Evolutionary conservation across 2,329 filamentous ascomycete genomes (phyloP), one percentile per base, ranked within the genome.

Genomic region (Pyricularia pennisetigena): DNA sequence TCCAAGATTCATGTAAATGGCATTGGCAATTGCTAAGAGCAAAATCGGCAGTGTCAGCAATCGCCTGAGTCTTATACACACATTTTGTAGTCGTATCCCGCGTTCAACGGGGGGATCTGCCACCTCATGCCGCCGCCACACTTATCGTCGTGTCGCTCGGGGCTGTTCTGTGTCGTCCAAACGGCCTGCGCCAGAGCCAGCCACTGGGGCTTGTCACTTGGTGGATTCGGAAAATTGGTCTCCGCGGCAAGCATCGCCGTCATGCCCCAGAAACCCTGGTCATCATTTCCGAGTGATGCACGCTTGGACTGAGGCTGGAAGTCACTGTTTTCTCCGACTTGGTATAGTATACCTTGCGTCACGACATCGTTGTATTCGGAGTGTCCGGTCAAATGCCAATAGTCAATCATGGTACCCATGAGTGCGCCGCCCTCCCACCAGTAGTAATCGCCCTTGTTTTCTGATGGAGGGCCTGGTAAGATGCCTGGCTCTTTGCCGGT

Each of bases 71-170:
- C n/a, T n/a, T n/a, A n/a, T n/a, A n/a, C n/a, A n/a, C n/a, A n/a
- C n/a, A n/a, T n/a, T n/a, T n/a, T 95, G 82, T 94, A 94, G 75
- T 89, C 84, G 78, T 91, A 95, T 12, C 92, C 92, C 26, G 81
- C 83, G 74, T 94, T 93, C 71, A 89, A 88, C 0, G 85, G 81
- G 70, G 88, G 91, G 68, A 94, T 89, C 80, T 95, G 91, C 90
- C 90, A 93, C 73, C 90, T 83, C 72, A 94, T 75, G 16, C 91
- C 92, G 72, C 91, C 91, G 54, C 83, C 81, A 74, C 91, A 94
- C 6, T 82, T 84, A 74, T 93, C 89, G 80, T 91, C 90, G 62
- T 89, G 79, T n/a, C 66, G 26, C 20, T 67, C 66, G 0, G 66
- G 66, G 64, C 78, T 71, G 0, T 85, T 87, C 69, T 85, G 82